Conservation (phyloP, 2,329 filamentous ascomycete species). For the Aspergillus arachidicola region DNA sequence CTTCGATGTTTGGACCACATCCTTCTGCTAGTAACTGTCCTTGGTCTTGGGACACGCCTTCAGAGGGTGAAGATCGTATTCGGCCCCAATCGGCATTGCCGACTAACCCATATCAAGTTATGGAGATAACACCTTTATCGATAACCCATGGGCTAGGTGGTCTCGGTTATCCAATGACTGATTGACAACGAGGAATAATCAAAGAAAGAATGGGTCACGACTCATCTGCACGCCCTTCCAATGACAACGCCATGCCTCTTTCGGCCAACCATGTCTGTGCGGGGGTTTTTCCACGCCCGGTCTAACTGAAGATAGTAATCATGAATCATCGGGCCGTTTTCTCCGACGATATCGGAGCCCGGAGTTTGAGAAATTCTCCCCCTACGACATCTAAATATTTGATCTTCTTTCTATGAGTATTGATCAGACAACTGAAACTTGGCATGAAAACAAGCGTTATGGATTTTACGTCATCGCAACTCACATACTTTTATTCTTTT, state of each 20-base stretch:
- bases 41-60: slow-evolving; percentile 13
- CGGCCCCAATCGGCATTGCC: neutral
- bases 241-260: slow-evolving; percentile 33
- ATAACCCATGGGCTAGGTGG: neutral
- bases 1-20: slow-evolving; percentile 23
- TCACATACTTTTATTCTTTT: neutral
- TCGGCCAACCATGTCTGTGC: slow-evolving; percentile 13
- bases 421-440: too few species aligned
- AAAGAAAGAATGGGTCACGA: slow-evolving; percentile 4
- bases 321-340: slow-evolving; percentile 14
- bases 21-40: slow-evolving; percentile 12
- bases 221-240: slow-evolving; percentile 16
- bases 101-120: neutral
- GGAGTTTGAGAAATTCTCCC: neutral
- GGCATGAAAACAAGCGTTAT: neutral
- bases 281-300: slow-evolving; percentile 1
- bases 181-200: neutral
- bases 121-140: neutral
- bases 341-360: slow-evolving; percentile 13
- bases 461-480: neutral
- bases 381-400: neutral
- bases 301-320: slow-evolving; percentile 9
- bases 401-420: neutral
- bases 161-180: neutral
- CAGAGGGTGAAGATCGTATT: slow-evolving; percentile 6